These are phyloP conservation scores for Paramarasmius palmivorus DNA, from an alignment of 1,284 basidiomycete species.

Conservation along the genomic window DNA sequence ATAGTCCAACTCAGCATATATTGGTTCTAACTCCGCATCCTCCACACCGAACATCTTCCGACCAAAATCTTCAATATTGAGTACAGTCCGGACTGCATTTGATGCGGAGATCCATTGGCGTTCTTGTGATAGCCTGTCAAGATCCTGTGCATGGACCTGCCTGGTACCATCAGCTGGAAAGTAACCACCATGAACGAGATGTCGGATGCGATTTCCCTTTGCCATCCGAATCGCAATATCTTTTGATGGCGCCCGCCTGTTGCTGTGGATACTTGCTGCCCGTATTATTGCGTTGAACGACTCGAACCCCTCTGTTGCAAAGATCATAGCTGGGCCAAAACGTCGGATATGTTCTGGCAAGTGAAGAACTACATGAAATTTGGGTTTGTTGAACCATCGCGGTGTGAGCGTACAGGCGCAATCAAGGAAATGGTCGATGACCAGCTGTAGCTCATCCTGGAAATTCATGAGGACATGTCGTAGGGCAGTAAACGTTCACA, in stretches of 20 bases:
- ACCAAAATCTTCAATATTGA: too few relatives aligned
- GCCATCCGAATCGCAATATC: background rate
- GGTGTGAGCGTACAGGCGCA: conserved; percentile 12
- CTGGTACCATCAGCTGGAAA: too few relatives aligned
- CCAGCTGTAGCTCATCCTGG: background rate
- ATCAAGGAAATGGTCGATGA: conserved; percentile 19
- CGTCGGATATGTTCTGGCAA: conserved; percentile 19
- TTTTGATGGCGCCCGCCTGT: conserved; percentile 19
- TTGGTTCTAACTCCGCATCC: too few relatives aligned
- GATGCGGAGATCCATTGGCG: too few relatives aligned
- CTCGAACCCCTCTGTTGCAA: conserved; percentile 17
- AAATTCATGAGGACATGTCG: conserved; percentile 4
- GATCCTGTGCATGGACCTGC: too few relatives aligned
- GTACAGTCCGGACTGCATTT: too few relatives aligned
- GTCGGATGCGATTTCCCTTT: background rate
- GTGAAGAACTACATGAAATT: conserved; percentile 24
- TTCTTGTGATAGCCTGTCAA: too few relatives aligned
- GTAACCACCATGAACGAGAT: background rate
- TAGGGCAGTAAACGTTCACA: background rate
- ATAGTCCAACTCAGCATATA: too few relatives aligned
- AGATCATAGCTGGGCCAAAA: conserved; percentile 23
- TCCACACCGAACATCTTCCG: too few relatives aligned
- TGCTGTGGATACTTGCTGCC: conserved; percentile 16
- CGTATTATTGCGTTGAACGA: conserved; percentile 20
- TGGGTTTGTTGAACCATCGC: conserved; percentile 21